A percentile compares a stretch with the other conserved stretches of the same genome.
These are phyloP conservation scores for Xylaria nigripes DNA, from an alignment of 495 filamentous ascomycete species.

Conservation along the genomic window DNA sequence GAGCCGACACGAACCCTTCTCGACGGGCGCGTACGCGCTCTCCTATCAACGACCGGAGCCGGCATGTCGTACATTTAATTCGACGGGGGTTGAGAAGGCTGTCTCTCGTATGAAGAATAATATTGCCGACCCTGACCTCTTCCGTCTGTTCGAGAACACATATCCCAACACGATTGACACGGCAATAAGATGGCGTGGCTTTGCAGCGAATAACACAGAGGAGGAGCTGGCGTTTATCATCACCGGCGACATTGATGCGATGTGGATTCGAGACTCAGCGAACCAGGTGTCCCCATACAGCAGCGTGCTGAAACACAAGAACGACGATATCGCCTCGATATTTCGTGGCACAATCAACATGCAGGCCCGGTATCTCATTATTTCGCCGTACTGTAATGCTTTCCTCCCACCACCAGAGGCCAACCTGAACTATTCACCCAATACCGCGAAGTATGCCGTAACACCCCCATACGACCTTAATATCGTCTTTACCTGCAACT, in stretches of 20 bases:
- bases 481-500: conserved; percentile 56
- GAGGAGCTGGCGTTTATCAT: conserved; percentile 58
- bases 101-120: conserved; percentile 37
- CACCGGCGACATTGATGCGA: conserved; percentile 58
- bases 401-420: conserved; percentile 54
- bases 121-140: conserved; percentile 52
- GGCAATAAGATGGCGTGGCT: conserved; percentile 52
- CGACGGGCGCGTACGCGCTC: conserved; percentile 37
- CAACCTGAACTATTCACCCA: conserved; percentile 37
- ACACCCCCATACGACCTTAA: conserved; percentile 46
- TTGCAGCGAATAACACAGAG: conserved; percentile 40
- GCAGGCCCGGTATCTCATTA: conserved; percentile 50
- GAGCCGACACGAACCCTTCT: conserved; percentile 28
- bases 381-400: conserved; percentile 52
- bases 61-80: conserved; percentile 52
- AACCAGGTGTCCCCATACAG: conserved; percentile 56
- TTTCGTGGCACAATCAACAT: conserved; percentile 54
- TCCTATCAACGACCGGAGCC: conserved; percentile 47
- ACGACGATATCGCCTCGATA: conserved; percentile 47
- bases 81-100: conserved; percentile 43
- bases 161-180: conserved; percentile 57
- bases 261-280: conserved; percentile 59
- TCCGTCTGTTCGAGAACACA: conserved; percentile 53
- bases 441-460: conserved; percentile 37
- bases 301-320: conserved; percentile 44